phyloP scores from a whole-genome alignment of 2,329 filamentous ascomycete genomes.

The Calonectria naviculata region DNA sequence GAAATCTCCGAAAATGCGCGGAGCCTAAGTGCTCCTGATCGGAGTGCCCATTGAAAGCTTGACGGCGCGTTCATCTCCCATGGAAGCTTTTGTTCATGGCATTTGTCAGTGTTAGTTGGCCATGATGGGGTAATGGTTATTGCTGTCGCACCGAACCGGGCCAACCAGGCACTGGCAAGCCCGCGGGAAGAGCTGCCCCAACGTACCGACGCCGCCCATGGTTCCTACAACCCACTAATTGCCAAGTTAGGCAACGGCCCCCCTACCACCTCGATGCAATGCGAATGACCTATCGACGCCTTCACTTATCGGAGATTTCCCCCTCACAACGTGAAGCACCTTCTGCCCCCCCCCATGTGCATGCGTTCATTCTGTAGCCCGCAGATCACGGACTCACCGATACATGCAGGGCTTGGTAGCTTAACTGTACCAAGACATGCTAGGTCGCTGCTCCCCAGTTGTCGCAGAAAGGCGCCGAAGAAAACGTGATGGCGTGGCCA shows the following conservation, averaged over 20 bases:
- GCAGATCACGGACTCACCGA: constrained; percentile 13
- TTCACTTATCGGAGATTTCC: constrained; percentile 12
- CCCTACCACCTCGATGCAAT: background rate
- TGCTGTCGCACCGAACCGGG: background rate
- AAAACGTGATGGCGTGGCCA: constrained; percentile 5
- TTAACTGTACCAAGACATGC: background rate
- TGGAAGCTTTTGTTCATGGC: background rate
- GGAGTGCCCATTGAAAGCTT: background rate
- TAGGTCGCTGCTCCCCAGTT: background rate
- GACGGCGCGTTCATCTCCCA: background rate
- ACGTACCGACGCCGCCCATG: background rate
- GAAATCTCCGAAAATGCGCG: constrained; percentile 6
- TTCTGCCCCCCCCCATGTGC: background rate
- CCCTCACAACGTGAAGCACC: background rate
- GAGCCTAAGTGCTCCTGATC: background rate
- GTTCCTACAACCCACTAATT: background rate
- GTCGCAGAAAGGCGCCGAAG: constrained; percentile 8
- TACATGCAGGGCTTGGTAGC: background rate
- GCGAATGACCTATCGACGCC: background rate
- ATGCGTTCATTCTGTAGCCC: constrained; percentile 7
- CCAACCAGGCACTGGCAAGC: background rate
- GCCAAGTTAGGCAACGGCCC: background rate
- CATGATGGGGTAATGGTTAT: background rate
- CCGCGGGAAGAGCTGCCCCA: background rate
- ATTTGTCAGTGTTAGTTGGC: background rate